Conservation (phyloP, 257 asterid genomes). For the Jacaranda copaia region DNA sequence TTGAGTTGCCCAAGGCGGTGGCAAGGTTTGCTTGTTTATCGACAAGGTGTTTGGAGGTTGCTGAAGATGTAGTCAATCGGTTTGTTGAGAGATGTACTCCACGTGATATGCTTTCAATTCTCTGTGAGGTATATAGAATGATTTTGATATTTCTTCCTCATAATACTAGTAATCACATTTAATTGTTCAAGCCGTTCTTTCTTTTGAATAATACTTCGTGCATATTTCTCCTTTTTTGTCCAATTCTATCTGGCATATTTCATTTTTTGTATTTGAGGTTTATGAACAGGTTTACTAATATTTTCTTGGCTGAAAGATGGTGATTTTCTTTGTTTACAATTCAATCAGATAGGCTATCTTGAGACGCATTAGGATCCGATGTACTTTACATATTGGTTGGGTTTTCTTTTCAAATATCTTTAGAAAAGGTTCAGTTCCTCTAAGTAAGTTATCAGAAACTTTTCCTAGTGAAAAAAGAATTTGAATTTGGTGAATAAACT, state of each 20-base stretch:
- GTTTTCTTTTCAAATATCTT: background rate
- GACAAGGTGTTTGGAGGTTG: slow-evolving; percentile 59
- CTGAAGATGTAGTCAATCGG: slow-evolving; percentile 49
- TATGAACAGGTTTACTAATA: slow-evolving; percentile 16
- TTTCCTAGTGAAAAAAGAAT: background rate
- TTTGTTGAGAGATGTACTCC: slow-evolving; percentile 66
- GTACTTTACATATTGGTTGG: background rate
- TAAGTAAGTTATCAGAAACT: background rate
- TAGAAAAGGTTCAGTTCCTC: slow-evolving; percentile 4
- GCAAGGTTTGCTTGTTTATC: slow-evolving; percentile 70
- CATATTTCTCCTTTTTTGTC: background rate
- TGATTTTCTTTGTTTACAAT: background rate
- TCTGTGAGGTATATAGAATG: slow-evolving; percentile 65
- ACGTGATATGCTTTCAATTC: slow-evolving; percentile 86
- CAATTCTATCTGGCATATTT: background rate
- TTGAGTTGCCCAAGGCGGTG: slow-evolving; percentile 74
- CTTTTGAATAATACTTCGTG: background rate
- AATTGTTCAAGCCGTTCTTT: slow-evolving; percentile 7
- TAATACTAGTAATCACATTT: background rate
- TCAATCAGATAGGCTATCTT: background rate
- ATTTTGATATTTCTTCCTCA: slow-evolving; percentile 13
- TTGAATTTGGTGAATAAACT: background rate
- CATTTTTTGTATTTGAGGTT: slow-evolving; percentile 18
- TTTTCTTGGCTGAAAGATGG: background rate
- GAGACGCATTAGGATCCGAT: background rate